These are phyloP conservation scores for Hyaloperonospora brassicae DNA, from an alignment of 352 stramenopile genomes.

Conservation along the genomic window DNA sequence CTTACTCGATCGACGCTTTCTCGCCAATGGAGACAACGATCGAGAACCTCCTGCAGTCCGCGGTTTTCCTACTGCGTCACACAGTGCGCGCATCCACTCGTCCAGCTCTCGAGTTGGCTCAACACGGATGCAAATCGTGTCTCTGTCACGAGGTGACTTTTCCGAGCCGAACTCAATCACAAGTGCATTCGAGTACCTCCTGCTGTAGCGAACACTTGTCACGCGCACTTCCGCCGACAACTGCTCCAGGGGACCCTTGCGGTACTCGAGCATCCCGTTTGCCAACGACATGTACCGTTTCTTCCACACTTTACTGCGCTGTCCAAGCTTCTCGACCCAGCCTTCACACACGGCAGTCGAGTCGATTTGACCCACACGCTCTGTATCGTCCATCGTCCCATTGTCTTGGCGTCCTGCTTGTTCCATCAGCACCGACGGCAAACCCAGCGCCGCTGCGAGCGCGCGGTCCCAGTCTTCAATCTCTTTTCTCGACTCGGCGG, in stretches of 20 bases:
- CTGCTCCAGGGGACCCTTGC: constrained; percentile 42
- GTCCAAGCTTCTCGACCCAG: constrained; percentile 54
- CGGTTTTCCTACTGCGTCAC: constrained; percentile 32
- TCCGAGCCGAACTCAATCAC: constrained; percentile 53
- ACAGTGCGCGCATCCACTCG: constrained; percentile 51
- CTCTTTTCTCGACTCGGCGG: constrained; percentile 25
- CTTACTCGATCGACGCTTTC: constrained; percentile 11
- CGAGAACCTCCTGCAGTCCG: constrained; percentile 2
- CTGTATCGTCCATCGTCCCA: constrained; percentile 11
- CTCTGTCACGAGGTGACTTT: constrained; percentile 18
- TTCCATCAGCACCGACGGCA: constrained; percentile 10
- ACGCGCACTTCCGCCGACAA: constrained; percentile 41
- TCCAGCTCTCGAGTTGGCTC: constrained; percentile 37
- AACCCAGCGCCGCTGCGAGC: constrained; percentile 17
- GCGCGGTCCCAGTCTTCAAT: constrained; percentile 26
- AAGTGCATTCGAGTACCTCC: constrained; percentile 23
- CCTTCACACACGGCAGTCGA: constrained; percentile 34
- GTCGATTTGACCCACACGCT: constrained; percentile 18
- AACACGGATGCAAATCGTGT: constrained; percentile 36
- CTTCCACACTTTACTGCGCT: constrained; percentile 42
- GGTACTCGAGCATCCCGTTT: constrained; percentile 54
- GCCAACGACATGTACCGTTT: constrained; percentile 54
- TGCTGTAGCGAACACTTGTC: constrained; percentile 40
- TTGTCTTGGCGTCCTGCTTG: constrained; percentile 10
- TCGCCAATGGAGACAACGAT: not conserved